Evolutionary conservation across 305 asterid species (phyloP).

Genomic region (Ajuga reptans): DNA sequence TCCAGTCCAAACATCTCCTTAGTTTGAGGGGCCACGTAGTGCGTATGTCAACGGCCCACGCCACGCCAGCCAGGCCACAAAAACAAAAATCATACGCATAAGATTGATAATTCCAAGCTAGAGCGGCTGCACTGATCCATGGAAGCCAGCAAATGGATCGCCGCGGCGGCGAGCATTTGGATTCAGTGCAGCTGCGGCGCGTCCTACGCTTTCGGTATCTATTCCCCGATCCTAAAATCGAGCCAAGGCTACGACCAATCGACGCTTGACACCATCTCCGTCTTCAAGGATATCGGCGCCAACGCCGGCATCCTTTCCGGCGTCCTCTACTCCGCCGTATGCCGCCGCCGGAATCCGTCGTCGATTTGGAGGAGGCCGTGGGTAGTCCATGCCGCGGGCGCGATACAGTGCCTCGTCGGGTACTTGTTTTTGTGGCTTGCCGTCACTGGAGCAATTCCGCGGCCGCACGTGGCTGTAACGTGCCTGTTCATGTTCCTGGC

Average conservation of each 20-base stretch:
- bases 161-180: conserved; percentile 77
- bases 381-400: conserved; percentile 65
- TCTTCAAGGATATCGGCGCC: conserved; percentile 83
- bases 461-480: conserved; percentile 49
- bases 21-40: no score
- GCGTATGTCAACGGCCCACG: no score
- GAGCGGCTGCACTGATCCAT: background rate
- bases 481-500: conserved; percentile 72
- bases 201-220: conserved; percentile 80
- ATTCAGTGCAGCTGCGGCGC: conserved; percentile 81
- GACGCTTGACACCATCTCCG: conserved; percentile 71
- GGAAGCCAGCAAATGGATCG: conserved; percentile 54
- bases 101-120: background rate
- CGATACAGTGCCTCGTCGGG: conserved; percentile 66
- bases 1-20: no score
- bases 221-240: conserved; percentile 72
- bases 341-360: conserved; percentile 15
- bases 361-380: conserved; percentile 46
- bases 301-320: conserved; percentile 84
- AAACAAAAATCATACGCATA: no score
- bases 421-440: conserved; percentile 76
- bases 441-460: conserved; percentile 46
- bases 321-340: conserved; percentile 46
- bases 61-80: no score
- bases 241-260: conserved; percentile 63